A percentile compares a stretch with the other conserved stretches of the same genome.
phyloP scores from a whole-genome alignment of 2,329 filamentous ascomycete species.

The Pyrenophora tritici-repentis region DNA sequence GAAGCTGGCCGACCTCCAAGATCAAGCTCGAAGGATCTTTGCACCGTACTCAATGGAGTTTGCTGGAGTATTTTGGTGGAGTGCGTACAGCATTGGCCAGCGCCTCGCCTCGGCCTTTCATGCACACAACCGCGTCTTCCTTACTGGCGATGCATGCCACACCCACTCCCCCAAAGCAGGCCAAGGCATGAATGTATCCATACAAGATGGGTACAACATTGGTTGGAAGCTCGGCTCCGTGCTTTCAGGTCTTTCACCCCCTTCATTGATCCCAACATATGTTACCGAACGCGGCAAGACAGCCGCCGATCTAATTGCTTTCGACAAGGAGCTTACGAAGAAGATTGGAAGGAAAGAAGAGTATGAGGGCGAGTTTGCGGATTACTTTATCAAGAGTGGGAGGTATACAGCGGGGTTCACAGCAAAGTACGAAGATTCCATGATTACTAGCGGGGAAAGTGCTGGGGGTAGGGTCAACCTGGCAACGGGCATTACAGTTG shows the following conservation, averaged over 20 bases:
- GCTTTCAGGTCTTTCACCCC: slow-evolving; percentile 57
- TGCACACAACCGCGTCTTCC: slow-evolving; percentile 67
- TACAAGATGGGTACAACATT: slow-evolving; percentile 65
- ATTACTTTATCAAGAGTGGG: slow-evolving; percentile 63
- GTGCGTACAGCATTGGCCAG: slow-evolving; percentile 72
- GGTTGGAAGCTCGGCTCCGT: slow-evolving; percentile 60
- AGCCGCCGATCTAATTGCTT: slow-evolving; percentile 61
- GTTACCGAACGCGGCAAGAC: slow-evolving; percentile 60
- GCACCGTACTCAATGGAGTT: slow-evolving; percentile 60
- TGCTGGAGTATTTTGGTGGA: slow-evolving; percentile 70
- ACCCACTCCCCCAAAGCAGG: slow-evolving; percentile 75
- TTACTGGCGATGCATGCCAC: slow-evolving; percentile 70
- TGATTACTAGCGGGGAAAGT: slow-evolving; percentile 49
- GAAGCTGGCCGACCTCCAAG: slow-evolving; percentile 59
- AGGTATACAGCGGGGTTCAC: slow-evolving; percentile 66
- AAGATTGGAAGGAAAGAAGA: slow-evolving; percentile 57
- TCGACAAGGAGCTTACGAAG: slow-evolving; percentile 60
- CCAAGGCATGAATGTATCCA: slow-evolving; percentile 65
- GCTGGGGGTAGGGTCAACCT: slow-evolving; percentile 38
- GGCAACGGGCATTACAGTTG: slow-evolving; percentile 49
- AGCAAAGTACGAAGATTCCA: slow-evolving; percentile 58
- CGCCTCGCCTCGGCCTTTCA: slow-evolving; percentile 72
- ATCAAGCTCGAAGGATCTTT: slow-evolving; percentile 59
- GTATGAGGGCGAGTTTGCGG: slow-evolving; percentile 57
- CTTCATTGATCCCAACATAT: slow-evolving; percentile 63